Conservation (phyloP, 2,329 filamentous ascomycete genomes). For the Juglanconis oblonga region DNA sequence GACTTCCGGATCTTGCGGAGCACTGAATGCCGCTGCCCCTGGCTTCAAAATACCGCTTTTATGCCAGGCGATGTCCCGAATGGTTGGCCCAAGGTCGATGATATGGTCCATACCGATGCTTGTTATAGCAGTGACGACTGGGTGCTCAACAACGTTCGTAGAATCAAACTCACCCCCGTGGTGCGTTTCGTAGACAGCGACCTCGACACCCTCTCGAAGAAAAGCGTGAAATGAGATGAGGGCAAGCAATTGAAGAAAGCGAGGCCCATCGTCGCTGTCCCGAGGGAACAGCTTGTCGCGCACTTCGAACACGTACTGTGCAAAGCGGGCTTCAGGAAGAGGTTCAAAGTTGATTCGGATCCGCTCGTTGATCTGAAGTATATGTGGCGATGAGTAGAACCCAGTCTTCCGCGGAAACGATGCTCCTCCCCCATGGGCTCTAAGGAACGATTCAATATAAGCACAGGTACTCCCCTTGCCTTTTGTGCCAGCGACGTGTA, state of each 20-base stretch:
- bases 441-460: too few relatives aligned
- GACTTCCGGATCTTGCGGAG: too few relatives aligned
- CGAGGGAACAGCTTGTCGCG: conserved; percentile 55
- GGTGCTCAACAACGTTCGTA: conserved; percentile 62
- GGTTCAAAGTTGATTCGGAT: too few relatives aligned
- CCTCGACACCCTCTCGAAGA: conserved; percentile 58
- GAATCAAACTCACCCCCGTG: conserved; percentile 68
- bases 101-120: conserved; percentile 70
- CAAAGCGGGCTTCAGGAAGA: conserved; percentile 57
- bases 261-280: conserved; percentile 26
- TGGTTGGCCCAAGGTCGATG: conserved; percentile 57
- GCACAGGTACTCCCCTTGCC: conserved; percentile 73
- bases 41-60: conserved; percentile 70
- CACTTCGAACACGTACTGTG: conserved; percentile 66
- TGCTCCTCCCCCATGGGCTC: too few relatives aligned
- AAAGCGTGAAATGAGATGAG: conserved; percentile 70
- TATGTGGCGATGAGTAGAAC: too few relatives aligned
- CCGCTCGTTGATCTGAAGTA: too few relatives aligned
- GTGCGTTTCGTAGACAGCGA: conserved; percentile 64
- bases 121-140: conserved; percentile 59
- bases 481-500: conserved; percentile 75
- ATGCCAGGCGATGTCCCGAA: conserved; percentile 70
- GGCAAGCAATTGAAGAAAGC: conserved; percentile 59
- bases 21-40: too few relatives aligned
- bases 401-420: too few relatives aligned